These are phyloP conservation scores for Albophoma yamanashiensis DNA, from an alignment of 2,329 filamentous ascomycete species.

Conservation along the genomic window DNA sequence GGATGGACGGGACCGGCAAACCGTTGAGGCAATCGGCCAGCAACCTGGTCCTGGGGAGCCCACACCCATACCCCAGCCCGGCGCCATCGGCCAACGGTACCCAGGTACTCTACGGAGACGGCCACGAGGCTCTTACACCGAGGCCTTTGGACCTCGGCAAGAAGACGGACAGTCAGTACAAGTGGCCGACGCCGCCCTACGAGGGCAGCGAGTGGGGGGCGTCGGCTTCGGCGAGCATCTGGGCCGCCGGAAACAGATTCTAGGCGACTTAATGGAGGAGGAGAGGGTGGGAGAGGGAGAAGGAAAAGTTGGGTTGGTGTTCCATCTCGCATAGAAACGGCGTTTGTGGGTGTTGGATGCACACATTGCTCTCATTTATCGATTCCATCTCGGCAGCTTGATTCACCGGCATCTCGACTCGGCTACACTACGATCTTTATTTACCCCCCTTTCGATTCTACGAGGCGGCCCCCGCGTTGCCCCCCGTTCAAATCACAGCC, in stretches of 20 bases:
- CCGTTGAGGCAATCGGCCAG: slow-evolving; percentile 51
- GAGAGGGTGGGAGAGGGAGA: not conserved
- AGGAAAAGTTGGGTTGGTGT: slow-evolving; percentile 5
- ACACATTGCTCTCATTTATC: slow-evolving; percentile 6
- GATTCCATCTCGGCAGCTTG: slow-evolving; percentile 8
- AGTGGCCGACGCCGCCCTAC: slow-evolving; percentile 94
- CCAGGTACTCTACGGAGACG: slow-evolving; percentile 60
- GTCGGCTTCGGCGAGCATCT: slow-evolving; percentile 71
- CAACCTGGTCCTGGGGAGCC: slow-evolving; percentile 45
- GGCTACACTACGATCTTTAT: slow-evolving; percentile 16
- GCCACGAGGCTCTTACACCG: slow-evolving; percentile 49
- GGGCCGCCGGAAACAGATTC: slow-evolving; percentile 58
- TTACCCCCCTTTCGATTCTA: slow-evolving; percentile 13
- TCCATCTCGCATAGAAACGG: slow-evolving; percentile 8
- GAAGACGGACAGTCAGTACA: slow-evolving; percentile 43
- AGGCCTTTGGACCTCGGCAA: slow-evolving; percentile 62
- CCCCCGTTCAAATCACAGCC: not conserved
- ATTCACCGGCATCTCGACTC: slow-evolving; percentile 14
- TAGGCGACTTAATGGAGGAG: slow-evolving; percentile 18
- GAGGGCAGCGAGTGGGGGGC: slow-evolving; percentile 89
- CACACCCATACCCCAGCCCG: slow-evolving; percentile 49
- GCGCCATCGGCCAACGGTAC: slow-evolving; percentile 77
- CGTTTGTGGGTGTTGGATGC: slow-evolving; percentile 9
- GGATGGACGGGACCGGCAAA: slow-evolving; percentile 45
- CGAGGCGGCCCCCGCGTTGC: not conserved